Conservation (phyloP, 345 rosid genomes). For the Pugionium dolabratum region DNA sequence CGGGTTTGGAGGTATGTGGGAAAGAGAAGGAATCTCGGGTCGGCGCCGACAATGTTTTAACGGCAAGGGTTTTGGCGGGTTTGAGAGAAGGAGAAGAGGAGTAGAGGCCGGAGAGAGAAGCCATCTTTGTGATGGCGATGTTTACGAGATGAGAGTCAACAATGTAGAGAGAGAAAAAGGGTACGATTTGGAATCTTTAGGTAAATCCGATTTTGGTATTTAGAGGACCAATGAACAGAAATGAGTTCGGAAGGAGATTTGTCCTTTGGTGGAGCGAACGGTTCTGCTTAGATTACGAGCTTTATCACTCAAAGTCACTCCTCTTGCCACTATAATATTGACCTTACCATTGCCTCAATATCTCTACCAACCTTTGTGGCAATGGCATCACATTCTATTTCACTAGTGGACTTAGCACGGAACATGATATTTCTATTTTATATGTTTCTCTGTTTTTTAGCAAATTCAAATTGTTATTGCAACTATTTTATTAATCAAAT, state of each 20-base stretch:
- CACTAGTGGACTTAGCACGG: too few species aligned
- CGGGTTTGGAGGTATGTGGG: constrained; percentile 40
- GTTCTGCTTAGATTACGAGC: too few species aligned
- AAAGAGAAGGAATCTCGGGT: constrained; percentile 46
- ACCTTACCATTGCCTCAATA: too few species aligned
- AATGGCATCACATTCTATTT: too few species aligned
- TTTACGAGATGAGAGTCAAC: constrained; percentile 39
- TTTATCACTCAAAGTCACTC: too few species aligned
- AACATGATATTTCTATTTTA: too few species aligned
- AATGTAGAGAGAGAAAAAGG: constrained; percentile 19
- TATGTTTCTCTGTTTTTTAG: too few species aligned
- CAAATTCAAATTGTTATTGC: too few species aligned
- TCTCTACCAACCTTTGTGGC: too few species aligned
- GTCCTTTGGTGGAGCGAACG: too few species aligned
- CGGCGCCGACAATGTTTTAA: constrained; percentile 33
- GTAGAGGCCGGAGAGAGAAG: constrained; percentile 61
- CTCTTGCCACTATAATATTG: too few species aligned
- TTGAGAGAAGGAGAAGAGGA: constrained; percentile 46
- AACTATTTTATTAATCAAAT: too few species aligned
- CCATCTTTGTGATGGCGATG: constrained; percentile 39
- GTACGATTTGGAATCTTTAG: background rate
- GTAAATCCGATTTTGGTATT: background rate
- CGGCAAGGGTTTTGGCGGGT: constrained; percentile 33
- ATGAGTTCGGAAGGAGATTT: background rate
- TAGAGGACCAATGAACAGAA: background rate